Conservation (phyloP, 2,329 filamentous ascomycete species). For the Gremmenia infestans region DNA sequence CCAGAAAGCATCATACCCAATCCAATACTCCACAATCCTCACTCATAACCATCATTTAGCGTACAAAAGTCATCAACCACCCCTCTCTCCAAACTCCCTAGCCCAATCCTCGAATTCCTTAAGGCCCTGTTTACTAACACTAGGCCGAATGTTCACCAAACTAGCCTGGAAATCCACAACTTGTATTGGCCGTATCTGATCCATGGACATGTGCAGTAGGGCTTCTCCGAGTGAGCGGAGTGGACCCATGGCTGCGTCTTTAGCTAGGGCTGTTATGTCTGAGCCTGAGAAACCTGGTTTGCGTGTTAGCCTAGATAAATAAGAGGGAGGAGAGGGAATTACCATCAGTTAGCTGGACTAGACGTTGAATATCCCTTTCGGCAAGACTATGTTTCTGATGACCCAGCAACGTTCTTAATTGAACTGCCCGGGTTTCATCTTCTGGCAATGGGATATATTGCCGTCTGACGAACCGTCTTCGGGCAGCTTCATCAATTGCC, state of each 20-base stretch:
- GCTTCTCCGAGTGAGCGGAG: slow-evolving; percentile 85
- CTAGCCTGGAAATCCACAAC: slow-evolving; percentile 81
- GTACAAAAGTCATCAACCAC: slow-evolving; percentile 49
- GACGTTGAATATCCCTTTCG: slow-evolving; percentile 62
- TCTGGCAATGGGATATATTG: slow-evolving; percentile 97
- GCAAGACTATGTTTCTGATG: slow-evolving; percentile 69
- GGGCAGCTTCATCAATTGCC: slow-evolving; percentile 94
- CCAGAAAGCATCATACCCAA: neutral
- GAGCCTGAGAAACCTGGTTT: slow-evolving; percentile 86
- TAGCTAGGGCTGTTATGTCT: slow-evolving; percentile 92
- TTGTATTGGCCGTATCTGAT: slow-evolving; percentile 84
- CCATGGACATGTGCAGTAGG: slow-evolving; percentile 84
- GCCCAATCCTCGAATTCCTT: slow-evolving; percentile 95
- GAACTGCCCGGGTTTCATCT: slow-evolving; percentile 69
- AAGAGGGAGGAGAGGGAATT: neutral
- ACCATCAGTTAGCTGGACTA: slow-evolving; percentile 74
- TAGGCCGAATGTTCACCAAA: slow-evolving; percentile 78
- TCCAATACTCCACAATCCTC: neutral
- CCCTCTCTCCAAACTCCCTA: slow-evolving; percentile 84
- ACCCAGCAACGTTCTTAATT: slow-evolving; percentile 73
- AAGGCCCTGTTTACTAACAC: slow-evolving; percentile 78
- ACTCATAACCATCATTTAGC: neutral
- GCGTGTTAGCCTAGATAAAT: slow-evolving; percentile 7
- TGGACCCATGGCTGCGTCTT: slow-evolving; percentile 97
- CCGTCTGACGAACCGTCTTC: slow-evolving; percentile 82